Conservation (phyloP, 495 filamentous ascomycete genomes). For the Penicillium diatomitis region DNA sequence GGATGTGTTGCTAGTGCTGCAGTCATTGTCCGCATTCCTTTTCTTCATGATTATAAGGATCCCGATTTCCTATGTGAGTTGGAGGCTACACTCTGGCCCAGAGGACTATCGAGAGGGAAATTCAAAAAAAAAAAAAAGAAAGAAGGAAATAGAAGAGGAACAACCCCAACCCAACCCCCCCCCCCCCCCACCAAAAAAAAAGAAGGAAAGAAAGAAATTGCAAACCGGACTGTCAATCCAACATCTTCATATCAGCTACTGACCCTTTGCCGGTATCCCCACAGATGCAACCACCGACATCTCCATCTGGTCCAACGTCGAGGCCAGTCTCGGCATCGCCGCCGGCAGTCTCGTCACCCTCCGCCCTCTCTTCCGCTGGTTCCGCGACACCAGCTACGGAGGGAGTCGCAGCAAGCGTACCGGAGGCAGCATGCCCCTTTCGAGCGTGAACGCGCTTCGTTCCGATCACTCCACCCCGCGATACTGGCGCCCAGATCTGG, state of each 20-base stretch:
- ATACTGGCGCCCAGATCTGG: slow-evolving; percentile 28
- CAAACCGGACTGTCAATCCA: too few relatives aligned
- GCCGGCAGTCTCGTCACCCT: slow-evolving; percentile 39
- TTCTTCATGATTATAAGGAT: slow-evolving; percentile 11
- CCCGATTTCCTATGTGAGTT: slow-evolving; percentile 11
- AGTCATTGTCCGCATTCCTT: slow-evolving; percentile 5
- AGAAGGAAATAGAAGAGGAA: too few relatives aligned
- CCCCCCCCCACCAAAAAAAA: too few relatives aligned
- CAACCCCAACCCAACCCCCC: too few relatives aligned
- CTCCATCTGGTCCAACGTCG: slow-evolving; percentile 40
- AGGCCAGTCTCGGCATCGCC: slow-evolving; percentile 37
- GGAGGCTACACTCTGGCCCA: too few relatives aligned
- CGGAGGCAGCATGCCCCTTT: slow-evolving; percentile 24
- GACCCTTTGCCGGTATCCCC: background rate
- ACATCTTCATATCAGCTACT: slow-evolving; percentile 5
- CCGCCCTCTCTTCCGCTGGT: slow-evolving; percentile 40
- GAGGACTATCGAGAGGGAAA: background rate
- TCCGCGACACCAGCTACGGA: slow-evolving; percentile 25
- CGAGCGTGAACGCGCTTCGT: slow-evolving; percentile 21
- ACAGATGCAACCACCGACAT: slow-evolving; percentile 34
- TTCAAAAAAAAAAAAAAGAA: background rate
- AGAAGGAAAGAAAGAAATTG: too few relatives aligned
- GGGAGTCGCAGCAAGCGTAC: slow-evolving; percentile 20
- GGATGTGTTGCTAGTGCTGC: slow-evolving; percentile 23
- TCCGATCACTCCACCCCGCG: slow-evolving; percentile 14